Evolutionary conservation across 2,329 filamentous ascomycete genomes (phyloP).

Genomic region (Fusarium setosum): DNA sequence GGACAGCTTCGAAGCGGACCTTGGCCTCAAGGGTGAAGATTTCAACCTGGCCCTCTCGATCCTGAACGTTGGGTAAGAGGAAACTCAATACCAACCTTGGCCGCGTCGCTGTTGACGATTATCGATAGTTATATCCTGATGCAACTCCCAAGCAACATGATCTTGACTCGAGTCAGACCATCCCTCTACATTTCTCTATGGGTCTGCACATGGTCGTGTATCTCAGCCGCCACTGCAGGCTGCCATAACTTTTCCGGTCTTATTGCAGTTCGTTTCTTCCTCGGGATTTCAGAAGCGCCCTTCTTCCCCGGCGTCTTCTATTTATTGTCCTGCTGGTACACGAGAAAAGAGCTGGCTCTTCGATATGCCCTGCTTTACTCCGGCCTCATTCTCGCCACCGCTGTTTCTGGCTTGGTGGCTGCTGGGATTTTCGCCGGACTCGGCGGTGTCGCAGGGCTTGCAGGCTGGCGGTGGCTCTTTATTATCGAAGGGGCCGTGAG

Average conservation of each 20-base stretch:
- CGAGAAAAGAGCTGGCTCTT: conserved; percentile 35
- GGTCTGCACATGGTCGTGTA: too few relatives aligned
- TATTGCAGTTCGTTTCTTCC: conserved; percentile 19
- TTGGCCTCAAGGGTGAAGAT: too few relatives aligned
- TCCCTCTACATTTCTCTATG: too few relatives aligned
- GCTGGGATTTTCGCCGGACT: conserved; percentile 34
- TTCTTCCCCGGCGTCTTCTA: conserved; percentile 17
- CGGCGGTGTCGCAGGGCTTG: conserved; percentile 41
- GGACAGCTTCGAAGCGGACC: too few relatives aligned
- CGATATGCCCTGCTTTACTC: conserved; percentile 38
- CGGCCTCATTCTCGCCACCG: conserved; percentile 34
- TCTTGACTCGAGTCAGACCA: too few relatives aligned
- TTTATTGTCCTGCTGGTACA: conserved; percentile 28
- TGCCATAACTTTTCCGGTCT: neutral
- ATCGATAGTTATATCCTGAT: too few relatives aligned
- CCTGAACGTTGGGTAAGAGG: too few relatives aligned
- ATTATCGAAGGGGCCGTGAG: conserved; percentile 47
- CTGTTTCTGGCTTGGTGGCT: conserved; percentile 34
- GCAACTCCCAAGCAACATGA: too few relatives aligned
- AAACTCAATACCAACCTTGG: too few relatives aligned
- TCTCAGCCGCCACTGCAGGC: too few relatives aligned
- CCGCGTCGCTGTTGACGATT: too few relatives aligned
- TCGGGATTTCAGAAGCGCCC: conserved; percentile 34
- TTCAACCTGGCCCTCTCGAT: too few relatives aligned
- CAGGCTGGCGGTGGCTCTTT: conserved; percentile 55